Evolutionary conservation across 176 grass and related monocot genomes (phyloP).

Genomic region (Carex cristatella): DNA sequence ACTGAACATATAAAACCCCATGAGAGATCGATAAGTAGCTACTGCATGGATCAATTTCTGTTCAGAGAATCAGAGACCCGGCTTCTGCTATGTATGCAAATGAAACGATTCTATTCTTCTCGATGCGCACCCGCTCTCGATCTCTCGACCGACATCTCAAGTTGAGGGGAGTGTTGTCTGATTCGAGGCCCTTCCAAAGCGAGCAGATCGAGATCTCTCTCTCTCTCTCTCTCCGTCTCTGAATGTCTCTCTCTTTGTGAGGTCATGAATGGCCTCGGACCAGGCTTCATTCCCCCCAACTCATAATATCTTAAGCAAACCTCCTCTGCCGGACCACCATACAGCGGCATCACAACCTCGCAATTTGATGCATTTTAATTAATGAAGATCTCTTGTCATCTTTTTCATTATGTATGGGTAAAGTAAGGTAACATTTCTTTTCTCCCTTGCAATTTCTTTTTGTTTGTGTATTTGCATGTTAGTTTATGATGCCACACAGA

Average conservation of each 20-base stretch:
- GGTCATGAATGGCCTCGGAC: constrained; percentile 58
- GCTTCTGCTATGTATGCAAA: not conserved
- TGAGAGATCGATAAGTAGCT: not conserved
- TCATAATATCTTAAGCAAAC: not conserved
- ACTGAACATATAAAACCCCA: constrained; percentile 31
- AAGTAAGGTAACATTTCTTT: constrained; percentile 7
- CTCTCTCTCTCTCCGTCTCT: not conserved
- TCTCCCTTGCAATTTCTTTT: not conserved
- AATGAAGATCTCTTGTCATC: not conserved
- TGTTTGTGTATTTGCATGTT: not conserved
- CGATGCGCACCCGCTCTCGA: not conserved
- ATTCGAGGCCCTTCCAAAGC: constrained; percentile 58
- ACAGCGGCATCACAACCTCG: too few relatives aligned
- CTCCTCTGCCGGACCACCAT: not conserved
- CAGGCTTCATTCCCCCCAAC: constrained; percentile 99
- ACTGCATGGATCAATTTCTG: constrained; percentile 19
- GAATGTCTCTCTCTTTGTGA: not conserved
- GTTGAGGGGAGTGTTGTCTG: constrained; percentile 99
- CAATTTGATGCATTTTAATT: not conserved
- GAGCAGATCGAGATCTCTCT: not conserved
- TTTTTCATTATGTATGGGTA: not conserved
- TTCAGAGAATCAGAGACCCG: constrained; percentile 22
- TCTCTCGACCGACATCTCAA: not conserved
- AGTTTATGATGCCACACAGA: not conserved
- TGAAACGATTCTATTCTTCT: not conserved